A percentile compares a stretch with the other conserved stretches of the same genome.
phyloP scores from a whole-genome alignment of 768 basidiomycete genomes.

The Tremella yokohamensis region DNA sequence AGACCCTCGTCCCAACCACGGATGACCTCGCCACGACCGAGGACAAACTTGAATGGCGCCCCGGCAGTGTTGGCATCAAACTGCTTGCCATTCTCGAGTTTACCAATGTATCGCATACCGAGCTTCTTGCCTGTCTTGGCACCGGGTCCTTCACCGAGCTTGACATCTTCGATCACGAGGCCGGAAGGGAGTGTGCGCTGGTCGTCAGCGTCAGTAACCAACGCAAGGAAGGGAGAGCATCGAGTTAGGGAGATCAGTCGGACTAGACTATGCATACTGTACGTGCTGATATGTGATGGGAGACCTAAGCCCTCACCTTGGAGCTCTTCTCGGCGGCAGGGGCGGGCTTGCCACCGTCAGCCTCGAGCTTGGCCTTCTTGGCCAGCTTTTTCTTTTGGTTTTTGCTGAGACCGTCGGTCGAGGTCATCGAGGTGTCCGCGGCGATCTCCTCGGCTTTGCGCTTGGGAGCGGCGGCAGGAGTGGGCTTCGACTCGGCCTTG shows the following conservation, averaged over 20 bases:
- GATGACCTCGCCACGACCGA: slow-evolving; percentile 88
- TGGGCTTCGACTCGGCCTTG: slow-evolving; percentile 21
- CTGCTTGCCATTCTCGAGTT: slow-evolving; percentile 76
- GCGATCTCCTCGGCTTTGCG: slow-evolving; percentile 67
- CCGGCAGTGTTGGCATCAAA: slow-evolving; percentile 57
- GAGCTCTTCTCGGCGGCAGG: slow-evolving; percentile 20
- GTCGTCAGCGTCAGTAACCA: slow-evolving; percentile 7
- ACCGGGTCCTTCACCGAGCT: slow-evolving; percentile 73
- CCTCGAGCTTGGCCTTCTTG: slow-evolving; percentile 66
- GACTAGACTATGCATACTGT: background rate
- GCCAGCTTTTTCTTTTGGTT: slow-evolving; percentile 64
- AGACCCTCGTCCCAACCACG: slow-evolving; percentile 80
- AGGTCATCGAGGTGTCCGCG: slow-evolving; percentile 40
- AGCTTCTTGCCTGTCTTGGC: slow-evolving; percentile 82
- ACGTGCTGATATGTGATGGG: slow-evolving; percentile 35
- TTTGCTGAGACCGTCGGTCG: slow-evolving; percentile 53
- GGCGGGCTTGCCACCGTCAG: slow-evolving; percentile 50
- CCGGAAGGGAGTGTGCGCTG: slow-evolving; percentile 61
- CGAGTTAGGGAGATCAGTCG: no score
- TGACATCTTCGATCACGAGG: slow-evolving; percentile 70
- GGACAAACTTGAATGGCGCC: slow-evolving; percentile 66
- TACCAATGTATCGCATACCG: slow-evolving; percentile 84
- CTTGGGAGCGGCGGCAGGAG: slow-evolving; percentile 54
- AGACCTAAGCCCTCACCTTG: slow-evolving; percentile 39
- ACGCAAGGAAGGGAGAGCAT: background rate